A percentile compares a stretch with the other conserved stretches of the same genome.
Evolutionary conservation across 2,329 filamentous ascomycete species (phyloP).

Genomic region (Aspergillus pseudoviridinutans): DNA sequence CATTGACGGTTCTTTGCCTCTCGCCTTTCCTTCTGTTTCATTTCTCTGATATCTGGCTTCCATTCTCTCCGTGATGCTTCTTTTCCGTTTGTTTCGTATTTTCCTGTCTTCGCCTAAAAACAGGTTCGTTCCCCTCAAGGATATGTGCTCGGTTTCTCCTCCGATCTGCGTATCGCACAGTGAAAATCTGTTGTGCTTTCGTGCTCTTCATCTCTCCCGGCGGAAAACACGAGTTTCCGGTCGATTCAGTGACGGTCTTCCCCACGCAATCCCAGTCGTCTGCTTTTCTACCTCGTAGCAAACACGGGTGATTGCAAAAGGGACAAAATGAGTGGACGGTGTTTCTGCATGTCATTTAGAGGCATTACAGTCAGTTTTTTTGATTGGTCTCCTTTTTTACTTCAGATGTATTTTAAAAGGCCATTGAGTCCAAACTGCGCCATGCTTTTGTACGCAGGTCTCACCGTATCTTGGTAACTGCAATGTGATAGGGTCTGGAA

Average conservation of each 20-base stretch:
- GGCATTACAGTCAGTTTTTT: neutral
- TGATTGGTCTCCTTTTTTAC: neutral
- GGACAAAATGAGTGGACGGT: neutral
- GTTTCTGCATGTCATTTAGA: neutral
- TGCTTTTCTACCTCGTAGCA: neutral
- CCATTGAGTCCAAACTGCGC: neutral
- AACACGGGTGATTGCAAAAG: neutral
- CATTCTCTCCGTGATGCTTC: neutral
- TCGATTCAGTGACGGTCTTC: neutral
- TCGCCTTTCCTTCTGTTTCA: neutral
- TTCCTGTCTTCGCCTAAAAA: neutral
- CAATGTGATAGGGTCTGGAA: neutral
- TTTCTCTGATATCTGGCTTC: neutral
- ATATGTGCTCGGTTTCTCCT: neutral
- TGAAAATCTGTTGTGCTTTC: neutral
- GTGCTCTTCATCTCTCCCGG: neutral
- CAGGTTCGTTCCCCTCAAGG: neutral
- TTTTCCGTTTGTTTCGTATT: conserved; percentile 1
- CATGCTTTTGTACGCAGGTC: neutral
- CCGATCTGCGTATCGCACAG: neutral
- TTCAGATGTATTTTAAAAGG: neutral
- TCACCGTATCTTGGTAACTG: neutral
- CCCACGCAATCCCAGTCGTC: neutral
- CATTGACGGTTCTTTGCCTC: neutral
- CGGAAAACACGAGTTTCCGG: neutral